Base-by-base conservation (phyloP, 306 rosid genomes). In the Cicer arietinum region DNA sequence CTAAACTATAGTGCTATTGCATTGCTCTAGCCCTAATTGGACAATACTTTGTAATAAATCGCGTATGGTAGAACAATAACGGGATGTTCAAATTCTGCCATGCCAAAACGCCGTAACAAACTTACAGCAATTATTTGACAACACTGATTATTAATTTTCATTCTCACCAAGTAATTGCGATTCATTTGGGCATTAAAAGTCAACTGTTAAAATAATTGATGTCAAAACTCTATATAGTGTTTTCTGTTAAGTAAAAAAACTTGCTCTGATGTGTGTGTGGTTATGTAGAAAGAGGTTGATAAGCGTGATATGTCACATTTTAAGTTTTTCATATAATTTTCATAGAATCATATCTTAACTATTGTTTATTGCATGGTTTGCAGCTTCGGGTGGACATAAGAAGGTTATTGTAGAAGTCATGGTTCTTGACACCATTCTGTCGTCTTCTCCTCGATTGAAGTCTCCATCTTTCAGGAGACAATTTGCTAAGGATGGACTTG, bases 401-500 rank as follows among this genome's bases (percentile, higher is more conserved):
- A 75, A 87, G 83, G 65, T 78, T 69, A 25, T 51, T 62, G 77
- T 16, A 59, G 79, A 84, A 76, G 84, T 78, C 76, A 90, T 90
- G 98, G 98, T 90, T 82, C 86, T 90, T 1, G 98, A 92, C 45
- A 52, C 84, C 83, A 89, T 92, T 79, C 79, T 92, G 79, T 70
- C 94, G 71, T 73, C 94, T 48, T 90, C 98, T 74, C 96, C 96
- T 74, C 89, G 80, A 6, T 48, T 88, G 79, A 88, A 72, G 67
- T 81, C 91, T 39, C 88, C 96, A 47, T 84, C 94, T 67, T 82
- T 90, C 85, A 81, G 85, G 83, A 90, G 62, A 75, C 98, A 80
- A 60, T 89, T 87, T 80, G 56, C 77, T 11, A 85, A 79, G 81
- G 90, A 90, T 81, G 96, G 86, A 79, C 76, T 91, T 18, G 90